These are phyloP conservation scores for Euphrasia arctica DNA, from an alignment of 305 asterid species.

Conservation along the genomic window DNA sequence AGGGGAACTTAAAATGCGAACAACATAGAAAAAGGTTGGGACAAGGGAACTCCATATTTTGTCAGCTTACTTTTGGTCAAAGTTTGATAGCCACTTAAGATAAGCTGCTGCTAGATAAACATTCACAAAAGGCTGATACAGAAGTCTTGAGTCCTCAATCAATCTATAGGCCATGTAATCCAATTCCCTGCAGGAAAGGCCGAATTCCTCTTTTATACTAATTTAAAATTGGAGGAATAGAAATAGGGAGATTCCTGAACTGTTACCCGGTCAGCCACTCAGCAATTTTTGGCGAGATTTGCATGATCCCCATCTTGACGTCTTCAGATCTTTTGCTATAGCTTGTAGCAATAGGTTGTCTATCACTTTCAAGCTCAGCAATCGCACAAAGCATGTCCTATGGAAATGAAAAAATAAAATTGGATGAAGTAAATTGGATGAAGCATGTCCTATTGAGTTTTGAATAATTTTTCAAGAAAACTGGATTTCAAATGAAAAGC, in stretches of 20 bases:
- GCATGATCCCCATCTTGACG: slow-evolving; percentile 71
- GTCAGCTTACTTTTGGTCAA: slow-evolving; percentile 55
- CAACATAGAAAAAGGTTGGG: slow-evolving; percentile 14
- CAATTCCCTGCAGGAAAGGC: slow-evolving; percentile 61
- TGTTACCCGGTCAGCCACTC: slow-evolving; percentile 71
- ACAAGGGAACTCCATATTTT: slow-evolving; percentile 12
- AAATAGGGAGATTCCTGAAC: slow-evolving; percentile 13
- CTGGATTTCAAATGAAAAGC: slow-evolving; percentile 6
- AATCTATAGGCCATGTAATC: slow-evolving; percentile 54
- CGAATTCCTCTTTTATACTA: slow-evolving; percentile 20
- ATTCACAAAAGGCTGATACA: slow-evolving; percentile 70
- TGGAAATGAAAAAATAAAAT: slow-evolving; percentile 16
- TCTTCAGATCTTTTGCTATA: slow-evolving; percentile 66
- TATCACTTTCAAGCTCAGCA: slow-evolving; percentile 86
- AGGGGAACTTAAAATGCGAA: slow-evolving; percentile 15
- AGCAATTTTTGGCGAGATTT: slow-evolving; percentile 66
- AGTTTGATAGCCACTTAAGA: slow-evolving; percentile 76
- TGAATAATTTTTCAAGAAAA: slow-evolving; percentile 9
- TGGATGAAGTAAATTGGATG: not conserved
- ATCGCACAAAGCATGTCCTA: slow-evolving; percentile 94
- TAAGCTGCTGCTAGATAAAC: slow-evolving; percentile 90
- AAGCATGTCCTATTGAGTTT: not conserved
- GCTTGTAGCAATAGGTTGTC: slow-evolving; percentile 64
- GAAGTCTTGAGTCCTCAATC: slow-evolving; percentile 40
- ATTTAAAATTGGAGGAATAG: slow-evolving; percentile 9